A percentile compares a stretch with the other conserved stretches of the same genome.
Evolutionary conservation across 2,329 filamentous ascomycete genomes (phyloP).

Genomic region (Xylariales sp.): DNA sequence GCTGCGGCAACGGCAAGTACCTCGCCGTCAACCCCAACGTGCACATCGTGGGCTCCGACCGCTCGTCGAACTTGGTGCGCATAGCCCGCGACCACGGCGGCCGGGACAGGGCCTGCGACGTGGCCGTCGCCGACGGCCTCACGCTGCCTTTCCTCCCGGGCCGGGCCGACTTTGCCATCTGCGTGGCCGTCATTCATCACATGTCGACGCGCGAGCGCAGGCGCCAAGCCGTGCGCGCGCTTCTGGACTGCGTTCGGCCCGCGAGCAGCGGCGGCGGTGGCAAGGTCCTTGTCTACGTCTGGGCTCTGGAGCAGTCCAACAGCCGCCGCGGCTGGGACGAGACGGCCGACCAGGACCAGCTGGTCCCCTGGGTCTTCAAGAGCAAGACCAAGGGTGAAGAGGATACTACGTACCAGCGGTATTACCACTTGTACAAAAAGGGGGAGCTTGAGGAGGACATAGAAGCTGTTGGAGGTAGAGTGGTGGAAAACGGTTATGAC

Average conservation of each 20-base stretch:
- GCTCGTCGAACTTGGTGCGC: constrained; percentile 56
- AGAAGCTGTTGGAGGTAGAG: constrained; percentile 64
- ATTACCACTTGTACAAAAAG: constrained; percentile 88
- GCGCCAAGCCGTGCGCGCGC: constrained; percentile 63
- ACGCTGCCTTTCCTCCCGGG: constrained; percentile 68
- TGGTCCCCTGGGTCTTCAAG: constrained; percentile 89
- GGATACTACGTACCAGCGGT: constrained; percentile 71
- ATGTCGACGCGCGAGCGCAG: constrained; percentile 74
- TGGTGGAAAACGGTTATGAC: constrained; percentile 84
- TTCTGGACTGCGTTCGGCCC: constrained; percentile 61
- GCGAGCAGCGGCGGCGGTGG: constrained; percentile 55
- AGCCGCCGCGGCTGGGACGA: constrained; percentile 89
- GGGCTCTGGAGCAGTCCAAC: constrained; percentile 87
- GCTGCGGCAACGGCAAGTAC: constrained; percentile 97
- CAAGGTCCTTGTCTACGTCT: constrained; percentile 80
- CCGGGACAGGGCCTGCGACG: constrained; percentile 52
- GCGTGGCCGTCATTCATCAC: constrained; percentile 92
- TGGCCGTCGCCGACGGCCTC: constrained; percentile 77
- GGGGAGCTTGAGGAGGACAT: constrained; percentile 85
- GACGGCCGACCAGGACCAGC: constrained; percentile 78
- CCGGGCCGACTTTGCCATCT: constrained; percentile 77
- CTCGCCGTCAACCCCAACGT: constrained; percentile 71
- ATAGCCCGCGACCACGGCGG: constrained; percentile 37
- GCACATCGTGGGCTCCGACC: constrained; percentile 81
- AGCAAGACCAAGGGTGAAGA: constrained; percentile 16